phyloP scores from a whole-genome alignment of 2,329 filamentous ascomycete genomes.

The Microsporum audouinii region DNA sequence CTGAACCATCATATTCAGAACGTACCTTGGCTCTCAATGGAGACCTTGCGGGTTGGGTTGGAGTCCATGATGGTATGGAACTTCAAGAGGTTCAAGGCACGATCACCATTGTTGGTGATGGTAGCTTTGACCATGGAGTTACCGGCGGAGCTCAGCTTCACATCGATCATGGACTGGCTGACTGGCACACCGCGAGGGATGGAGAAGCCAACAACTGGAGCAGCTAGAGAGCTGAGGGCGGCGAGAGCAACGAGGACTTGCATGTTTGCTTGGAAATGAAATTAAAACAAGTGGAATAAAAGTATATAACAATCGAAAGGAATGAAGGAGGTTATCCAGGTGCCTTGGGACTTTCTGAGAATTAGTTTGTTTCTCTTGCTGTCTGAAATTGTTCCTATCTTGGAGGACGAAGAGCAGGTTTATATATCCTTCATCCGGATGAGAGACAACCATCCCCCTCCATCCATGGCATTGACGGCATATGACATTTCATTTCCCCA shows the following conservation, averaged over 20 bases:
- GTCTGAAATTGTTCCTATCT: neutral
- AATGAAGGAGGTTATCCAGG: neutral
- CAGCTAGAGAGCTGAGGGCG: conserved; percentile 6
- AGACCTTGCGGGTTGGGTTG: conserved; percentile 8
- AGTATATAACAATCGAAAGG: neutral
- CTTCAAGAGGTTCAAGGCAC: conserved; percentile 5
- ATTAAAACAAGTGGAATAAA: neutral
- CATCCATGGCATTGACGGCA: neutral
- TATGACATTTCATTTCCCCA: neutral
- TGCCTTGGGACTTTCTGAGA: neutral
- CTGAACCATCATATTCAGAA: neutral
- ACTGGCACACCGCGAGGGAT: neutral
- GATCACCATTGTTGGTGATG: conserved; percentile 10
- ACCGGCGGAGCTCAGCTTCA: conserved; percentile 9
- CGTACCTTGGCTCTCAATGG: conserved; percentile 10
- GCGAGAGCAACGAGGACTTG: conserved; percentile 3
- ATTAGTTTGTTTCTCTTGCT: neutral
- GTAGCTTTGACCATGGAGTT: conserved; percentile 11
- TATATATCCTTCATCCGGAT: neutral
- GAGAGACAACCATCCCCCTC: neutral
- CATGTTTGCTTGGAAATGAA: conserved; percentile 6
- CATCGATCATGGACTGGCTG: conserved; percentile 3
- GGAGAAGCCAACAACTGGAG: conserved; percentile 3
- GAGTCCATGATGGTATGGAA: conserved; percentile 11
- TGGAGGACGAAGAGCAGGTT: neutral